Evolutionary conservation across 805 yeast genomes (phyloP).

Genomic region (Scheffersomyces amazonensis): DNA sequence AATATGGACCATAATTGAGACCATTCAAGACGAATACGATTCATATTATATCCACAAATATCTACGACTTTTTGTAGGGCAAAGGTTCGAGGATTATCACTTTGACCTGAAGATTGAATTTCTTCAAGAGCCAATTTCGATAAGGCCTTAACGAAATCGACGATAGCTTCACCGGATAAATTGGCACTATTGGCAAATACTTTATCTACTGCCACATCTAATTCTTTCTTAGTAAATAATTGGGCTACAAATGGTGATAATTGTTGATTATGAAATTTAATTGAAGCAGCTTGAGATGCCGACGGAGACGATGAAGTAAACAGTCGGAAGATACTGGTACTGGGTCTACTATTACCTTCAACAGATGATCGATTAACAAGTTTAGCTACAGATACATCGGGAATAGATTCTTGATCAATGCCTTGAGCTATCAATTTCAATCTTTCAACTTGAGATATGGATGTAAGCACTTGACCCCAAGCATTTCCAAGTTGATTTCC

Average conservation of each 20-base stretch:
- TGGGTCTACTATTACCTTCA: conserved; percentile 46
- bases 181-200: conserved; percentile 80
- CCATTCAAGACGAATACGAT: conserved; percentile 95
- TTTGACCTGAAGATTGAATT: conserved; percentile 80
- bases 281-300: conserved; percentile 65
- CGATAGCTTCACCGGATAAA: conserved; percentile 79
- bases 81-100: conserved; percentile 83
- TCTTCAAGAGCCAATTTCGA: conserved; percentile 88
- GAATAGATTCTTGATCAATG: conserved; percentile 75
- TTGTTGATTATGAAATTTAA: conserved; percentile 69
- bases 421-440: conserved; percentile 86
- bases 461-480: conserved; percentile 81
- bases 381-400: conserved; percentile 80
- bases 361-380: conserved; percentile 52
- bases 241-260: conserved; percentile 56
- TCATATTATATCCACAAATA: conserved; percentile 96
- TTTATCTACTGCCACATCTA: conserved; percentile 80
- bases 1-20: conserved; percentile 90
- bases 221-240: conserved; percentile 59
- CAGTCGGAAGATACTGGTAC: conserved; percentile 47
- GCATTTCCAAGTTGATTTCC: conserved; percentile 72
- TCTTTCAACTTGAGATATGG: conserved; percentile 89
- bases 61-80: conserved; percentile 95
- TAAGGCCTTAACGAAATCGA: conserved; percentile 82
- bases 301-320: conserved; percentile 51